Evolutionary conservation across 208 protist genomes (phyloP).

Genomic region (Crithidia brevicula): DNA sequence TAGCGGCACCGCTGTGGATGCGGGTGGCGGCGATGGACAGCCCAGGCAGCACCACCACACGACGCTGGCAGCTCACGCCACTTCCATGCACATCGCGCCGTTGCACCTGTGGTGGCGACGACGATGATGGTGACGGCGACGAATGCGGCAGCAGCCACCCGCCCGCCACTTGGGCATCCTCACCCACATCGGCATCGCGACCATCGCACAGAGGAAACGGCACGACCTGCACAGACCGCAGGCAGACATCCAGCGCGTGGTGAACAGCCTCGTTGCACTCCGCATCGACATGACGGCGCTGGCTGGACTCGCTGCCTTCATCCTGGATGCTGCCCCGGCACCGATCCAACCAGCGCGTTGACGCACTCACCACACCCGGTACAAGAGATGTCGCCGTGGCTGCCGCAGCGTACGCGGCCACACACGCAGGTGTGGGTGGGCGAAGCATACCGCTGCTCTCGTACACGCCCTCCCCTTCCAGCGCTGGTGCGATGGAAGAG

Average conservation of each 20-base stretch:
- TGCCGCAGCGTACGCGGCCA: constrained; percentile 12
- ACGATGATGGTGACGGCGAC: constrained; percentile 7
- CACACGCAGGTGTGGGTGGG: constrained; percentile 12
- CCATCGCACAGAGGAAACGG: constrained; percentile 28
- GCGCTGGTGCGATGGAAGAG: not conserved
- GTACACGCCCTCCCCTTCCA: constrained; percentile 5
- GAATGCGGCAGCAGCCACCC: constrained; percentile 26
- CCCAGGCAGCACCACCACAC: constrained; percentile 39
- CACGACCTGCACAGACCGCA: constrained; percentile 24
- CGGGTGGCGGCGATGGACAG: constrained; percentile 47
- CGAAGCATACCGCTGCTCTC: constrained; percentile 3
- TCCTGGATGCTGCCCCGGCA: too few species aligned
- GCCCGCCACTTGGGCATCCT: constrained; percentile 10
- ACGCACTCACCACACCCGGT: constrained; percentile 4
- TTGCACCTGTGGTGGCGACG: constrained; percentile 13
- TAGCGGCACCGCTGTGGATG: constrained; percentile 24
- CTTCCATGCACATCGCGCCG: not conserved
- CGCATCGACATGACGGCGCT: not conserved
- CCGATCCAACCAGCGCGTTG: constrained; percentile 22
- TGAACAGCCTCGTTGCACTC: constrained; percentile 3
- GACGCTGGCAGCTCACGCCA: constrained; percentile 5
- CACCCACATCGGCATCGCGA: constrained; percentile 15
- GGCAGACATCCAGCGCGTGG: constrained; percentile 20
- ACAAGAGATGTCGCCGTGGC: constrained; percentile 3
- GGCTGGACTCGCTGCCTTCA: too few species aligned